phyloP scores from a whole-genome alignment of 805 yeast genomes.

The Priceomyces melissophilus region DNA sequence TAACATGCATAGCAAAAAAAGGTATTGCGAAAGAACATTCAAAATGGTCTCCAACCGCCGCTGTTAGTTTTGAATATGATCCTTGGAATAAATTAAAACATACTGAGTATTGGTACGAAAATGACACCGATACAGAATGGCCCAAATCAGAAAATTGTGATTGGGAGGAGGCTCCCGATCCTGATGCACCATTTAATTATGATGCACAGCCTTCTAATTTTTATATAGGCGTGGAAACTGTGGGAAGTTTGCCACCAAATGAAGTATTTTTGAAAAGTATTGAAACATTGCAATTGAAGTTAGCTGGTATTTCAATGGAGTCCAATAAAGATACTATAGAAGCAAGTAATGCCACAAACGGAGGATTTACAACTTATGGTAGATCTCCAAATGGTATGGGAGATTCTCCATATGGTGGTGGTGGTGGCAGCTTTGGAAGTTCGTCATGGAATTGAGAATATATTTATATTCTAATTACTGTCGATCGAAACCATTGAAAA shows the following conservation, averaged over 20 bases:
- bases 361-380: slow-evolving; percentile 48
- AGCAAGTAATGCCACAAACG: slow-evolving; percentile 37
- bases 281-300: slow-evolving; percentile 79
- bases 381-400: slow-evolving; percentile 37
- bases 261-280: slow-evolving; percentile 86
- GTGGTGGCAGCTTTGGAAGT: slow-evolving; percentile 35
- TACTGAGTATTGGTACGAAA: slow-evolving; percentile 96
- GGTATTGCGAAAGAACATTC: slow-evolving; percentile 98
- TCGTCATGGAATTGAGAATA: slow-evolving; percentile 25
- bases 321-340: slow-evolving; percentile 45
- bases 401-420: slow-evolving; percentile 24
- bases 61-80: slow-evolving; percentile 94
- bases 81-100: slow-evolving; percentile 98
- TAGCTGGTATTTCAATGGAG: slow-evolving; percentile 82
- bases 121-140: slow-evolving; percentile 87
- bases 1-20: slow-evolving; percentile 94
- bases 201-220: slow-evolving; percentile 76
- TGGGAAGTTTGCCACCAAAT: slow-evolving; percentile 84
- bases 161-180: slow-evolving; percentile 93
- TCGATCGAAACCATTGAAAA: not conserved
- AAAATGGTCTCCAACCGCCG: slow-evolving; percentile 96
- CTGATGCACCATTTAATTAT: slow-evolving; percentile 83
- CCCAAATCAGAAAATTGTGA: slow-evolving; percentile 84
- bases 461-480: not conserved
- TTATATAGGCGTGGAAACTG: slow-evolving; percentile 88